Percentiles rank a stretch among this genome's conserved stretches.
Conservation (phyloP, 2,329 filamentous ascomycete genomes). For the Exophiala lecanii-corni region DNA sequence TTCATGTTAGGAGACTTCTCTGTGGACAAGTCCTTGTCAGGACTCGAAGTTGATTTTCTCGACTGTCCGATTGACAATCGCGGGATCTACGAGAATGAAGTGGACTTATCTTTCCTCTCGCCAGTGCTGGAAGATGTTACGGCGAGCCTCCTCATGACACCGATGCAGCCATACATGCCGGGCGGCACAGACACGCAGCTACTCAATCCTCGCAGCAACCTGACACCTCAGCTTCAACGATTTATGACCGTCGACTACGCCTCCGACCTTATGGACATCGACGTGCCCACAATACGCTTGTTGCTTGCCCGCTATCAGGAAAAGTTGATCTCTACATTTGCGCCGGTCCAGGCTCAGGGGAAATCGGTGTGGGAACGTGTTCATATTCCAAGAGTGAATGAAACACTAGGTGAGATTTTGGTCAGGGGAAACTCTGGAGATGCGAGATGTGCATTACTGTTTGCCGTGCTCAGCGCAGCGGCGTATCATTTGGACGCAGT, state of each 20-base stretch:
- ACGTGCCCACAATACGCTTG: slow-evolving; percentile 4
- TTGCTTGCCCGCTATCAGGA: slow-evolving; percentile 6
- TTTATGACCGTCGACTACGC: slow-evolving; percentile 3
- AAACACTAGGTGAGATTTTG: slow-evolving; percentile 8
- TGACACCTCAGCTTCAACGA: not conserved
- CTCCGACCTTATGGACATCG: slow-evolving; percentile 3
- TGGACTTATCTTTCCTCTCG: slow-evolving; percentile 1
- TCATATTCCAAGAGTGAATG: slow-evolving; percentile 6
- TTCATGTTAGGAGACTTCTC: not conserved
- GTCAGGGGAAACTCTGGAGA: slow-evolving; percentile 1
- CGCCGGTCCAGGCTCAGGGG: not conserved
- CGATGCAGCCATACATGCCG: not conserved
- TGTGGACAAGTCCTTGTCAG: not conserved
- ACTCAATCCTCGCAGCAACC: not conserved
- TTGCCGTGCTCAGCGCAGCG: slow-evolving; percentile 3
- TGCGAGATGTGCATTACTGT: not conserved
- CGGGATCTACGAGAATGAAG: not conserved
- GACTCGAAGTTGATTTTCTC: not conserved
- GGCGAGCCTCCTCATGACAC: not conserved
- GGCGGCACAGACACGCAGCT: not conserved
- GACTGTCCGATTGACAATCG: not conserved
- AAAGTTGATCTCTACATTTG: slow-evolving; percentile 3
- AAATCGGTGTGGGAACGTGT: slow-evolving; percentile 6
- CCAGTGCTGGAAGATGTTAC: not conserved
- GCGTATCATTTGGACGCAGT: slow-evolving; percentile 5